Evolutionary conservation across 768 basidiomycete species (phyloP).

Genomic region (Chalciporus chontae): DNA sequence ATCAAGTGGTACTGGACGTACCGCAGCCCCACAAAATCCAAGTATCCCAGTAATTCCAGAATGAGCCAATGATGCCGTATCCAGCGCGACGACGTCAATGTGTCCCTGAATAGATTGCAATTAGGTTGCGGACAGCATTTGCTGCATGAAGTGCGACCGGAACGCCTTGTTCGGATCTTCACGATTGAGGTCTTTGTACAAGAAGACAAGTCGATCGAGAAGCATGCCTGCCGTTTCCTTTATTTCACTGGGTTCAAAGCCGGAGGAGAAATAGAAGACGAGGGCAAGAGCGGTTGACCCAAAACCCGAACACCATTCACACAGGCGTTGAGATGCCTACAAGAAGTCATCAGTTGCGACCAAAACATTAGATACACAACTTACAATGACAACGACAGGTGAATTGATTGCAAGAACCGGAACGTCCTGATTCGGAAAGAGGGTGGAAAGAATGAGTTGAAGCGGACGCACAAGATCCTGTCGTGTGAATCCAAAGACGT

Average conservation of each 20-base stretch:
- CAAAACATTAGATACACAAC: too few relatives aligned
- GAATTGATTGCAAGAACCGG: too few relatives aligned
- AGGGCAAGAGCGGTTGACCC: slow-evolving; percentile 1
- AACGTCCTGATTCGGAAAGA: too few relatives aligned
- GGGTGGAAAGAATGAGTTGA: too few relatives aligned
- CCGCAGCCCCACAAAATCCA: neutral
- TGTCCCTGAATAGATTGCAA: neutral
- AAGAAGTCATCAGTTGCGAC: too few relatives aligned
- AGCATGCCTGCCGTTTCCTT: slow-evolving; percentile 2
- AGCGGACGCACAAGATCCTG: too few relatives aligned
- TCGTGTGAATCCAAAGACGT: too few relatives aligned
- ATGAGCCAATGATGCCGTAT: neutral
- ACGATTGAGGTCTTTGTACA: neutral
- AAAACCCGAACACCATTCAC: slow-evolving; percentile 5
- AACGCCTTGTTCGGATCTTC: neutral
- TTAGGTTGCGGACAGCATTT: neutral
- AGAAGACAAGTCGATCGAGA: neutral
- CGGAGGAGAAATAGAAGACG: neutral
- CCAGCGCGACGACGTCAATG: neutral
- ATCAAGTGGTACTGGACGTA: neutral
- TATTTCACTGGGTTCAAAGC: neutral
- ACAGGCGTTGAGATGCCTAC: slow-evolving; percentile 1
- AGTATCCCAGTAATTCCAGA: neutral
- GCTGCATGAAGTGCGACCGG: neutral
- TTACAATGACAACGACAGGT: too few relatives aligned